These are phyloP conservation scores for Metarhizium sp. DNA, from an alignment of 2,329 filamentous ascomycete species.

Conservation along the genomic window DNA sequence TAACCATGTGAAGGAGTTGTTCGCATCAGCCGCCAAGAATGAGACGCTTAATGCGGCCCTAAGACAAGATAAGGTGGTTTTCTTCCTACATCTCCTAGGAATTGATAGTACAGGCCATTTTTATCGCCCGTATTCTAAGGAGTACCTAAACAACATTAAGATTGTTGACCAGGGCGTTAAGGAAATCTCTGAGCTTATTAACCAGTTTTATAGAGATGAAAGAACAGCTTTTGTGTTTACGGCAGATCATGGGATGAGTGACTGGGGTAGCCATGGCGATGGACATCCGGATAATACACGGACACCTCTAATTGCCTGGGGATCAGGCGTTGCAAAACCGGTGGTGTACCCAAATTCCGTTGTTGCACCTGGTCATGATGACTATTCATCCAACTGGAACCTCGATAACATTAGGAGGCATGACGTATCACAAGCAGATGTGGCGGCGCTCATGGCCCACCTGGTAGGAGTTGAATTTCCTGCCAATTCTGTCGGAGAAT, in stretches of 20 bases:
- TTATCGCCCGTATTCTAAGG: conserved; percentile 87
- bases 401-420: conserved; percentile 73
- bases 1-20: conserved; percentile 81
- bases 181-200: conserved; percentile 71
- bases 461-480: conserved; percentile 81
- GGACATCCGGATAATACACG: conserved; percentile 95
- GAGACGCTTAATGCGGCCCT: conserved; percentile 64
- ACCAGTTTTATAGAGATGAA: conserved; percentile 75
- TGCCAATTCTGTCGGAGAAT: conserved; percentile 89
- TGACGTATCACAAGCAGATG: conserved; percentile 88
- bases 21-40: conserved; percentile 70
- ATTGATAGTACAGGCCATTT: conserved; percentile 84
- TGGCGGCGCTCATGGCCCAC: conserved; percentile 93
- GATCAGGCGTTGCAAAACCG: conserved; percentile 77
- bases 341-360: conserved; percentile 37
- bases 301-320: conserved; percentile 88
- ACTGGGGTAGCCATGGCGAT: conserved; percentile 98
- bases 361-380: conserved; percentile 74
- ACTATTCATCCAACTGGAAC: conserved; percentile 83
- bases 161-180: conserved; percentile 84
- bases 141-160: conserved; percentile 92
- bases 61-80: conserved; percentile 78
- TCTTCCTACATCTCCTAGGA: conserved; percentile 89
- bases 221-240: conserved; percentile 95
- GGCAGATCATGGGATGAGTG: conserved; percentile 98